A percentile compares a stretch with the other conserved stretches of the same genome.
Conservation (phyloP, 2,329 filamentous ascomycete genomes). For the Fusarium dlaminii region DNA sequence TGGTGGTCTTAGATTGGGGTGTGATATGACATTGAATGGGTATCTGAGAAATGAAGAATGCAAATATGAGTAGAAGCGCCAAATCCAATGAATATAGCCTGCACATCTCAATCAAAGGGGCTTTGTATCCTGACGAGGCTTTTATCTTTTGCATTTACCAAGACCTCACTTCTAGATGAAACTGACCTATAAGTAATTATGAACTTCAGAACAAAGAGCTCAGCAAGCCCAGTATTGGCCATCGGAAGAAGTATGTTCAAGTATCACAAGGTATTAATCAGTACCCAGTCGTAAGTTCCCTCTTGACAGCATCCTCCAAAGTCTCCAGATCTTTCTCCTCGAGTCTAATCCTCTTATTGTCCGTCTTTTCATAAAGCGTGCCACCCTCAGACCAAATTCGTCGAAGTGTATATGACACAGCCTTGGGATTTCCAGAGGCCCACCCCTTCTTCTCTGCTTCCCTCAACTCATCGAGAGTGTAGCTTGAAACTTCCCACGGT, state of each 20-base stretch:
- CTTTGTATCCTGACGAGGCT: not conserved
- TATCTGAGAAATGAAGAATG: no score
- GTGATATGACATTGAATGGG: not conserved
- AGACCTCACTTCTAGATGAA: no score
- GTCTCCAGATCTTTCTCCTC: slow-evolving; percentile 61
- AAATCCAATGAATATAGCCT: not conserved
- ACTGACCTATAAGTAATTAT: not conserved
- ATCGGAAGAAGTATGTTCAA: fast-evolving
- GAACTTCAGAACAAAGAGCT: not conserved
- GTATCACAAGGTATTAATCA: not conserved
- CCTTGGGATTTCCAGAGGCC: slow-evolving; percentile 60
- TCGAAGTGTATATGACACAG: slow-evolving; percentile 67
- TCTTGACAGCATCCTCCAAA: slow-evolving; percentile 49
- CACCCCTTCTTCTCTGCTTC: slow-evolving; percentile 68
- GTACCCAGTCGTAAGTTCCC: slow-evolving; percentile 28
- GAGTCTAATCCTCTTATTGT: slow-evolving; percentile 68
- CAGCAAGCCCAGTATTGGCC: fast-evolving
- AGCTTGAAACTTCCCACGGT: slow-evolving; percentile 50
- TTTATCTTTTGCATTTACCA: not conserved
- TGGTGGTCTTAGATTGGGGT: not conserved
- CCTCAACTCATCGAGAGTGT: slow-evolving; percentile 61
- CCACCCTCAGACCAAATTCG: slow-evolving; percentile 79
- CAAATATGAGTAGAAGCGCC: not conserved
- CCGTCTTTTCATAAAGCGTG: slow-evolving; percentile 74
- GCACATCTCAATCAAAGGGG: not conserved